Evolutionary conservation across 768 basidiomycete species (phyloP), one percentile per base, ranked within the genome.

Genomic region (Hebeloma cylindrosporum): DNA sequence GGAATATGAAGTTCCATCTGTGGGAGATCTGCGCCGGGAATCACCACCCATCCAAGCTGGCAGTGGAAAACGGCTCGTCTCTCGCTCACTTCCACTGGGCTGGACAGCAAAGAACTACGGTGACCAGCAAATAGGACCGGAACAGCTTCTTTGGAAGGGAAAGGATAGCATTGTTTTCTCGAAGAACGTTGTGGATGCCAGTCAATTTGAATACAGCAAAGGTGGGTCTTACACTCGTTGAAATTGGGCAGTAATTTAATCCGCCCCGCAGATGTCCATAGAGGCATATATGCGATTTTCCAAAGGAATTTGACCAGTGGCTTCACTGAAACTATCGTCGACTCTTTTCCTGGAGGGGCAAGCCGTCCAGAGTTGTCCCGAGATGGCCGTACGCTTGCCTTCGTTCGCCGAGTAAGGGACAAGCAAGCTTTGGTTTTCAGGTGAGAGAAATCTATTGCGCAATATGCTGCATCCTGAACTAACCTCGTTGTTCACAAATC

Each of bases 371-470:
- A 83, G 48, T 65, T 88, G 7, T 87, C 85, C 16, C 74, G 74
- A 20, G 85, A 87, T 59, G 70, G 77, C 1, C 73, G 78, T 30
- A 87, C 85, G 1, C 71, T 88, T 9, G 85, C 85, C 1, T 88
- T 87, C 54, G 82, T 88, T 29, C 78, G 84, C 29, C 78, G 85
- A 13, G 81, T 85, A 17, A 70, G 83, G 17, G 85, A 87, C 59
- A 83, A 85, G 50, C 77, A 87, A 62, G 82, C 78, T 6, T 69
- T 88, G 18, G 83, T 87, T 0, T 69, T 88, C 41, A 85, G 82
- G 85, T 85, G 59, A 57, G 72, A 66, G 5, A 23, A 14, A 27
- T 9, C 17, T 44, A 17, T 46, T 16, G 0, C 22, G 17, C 5
- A 13, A 5, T 39, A 7, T 34, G 11, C n/a, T 4, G 13, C n/a